Conservation (phyloP, 2,329 filamentous ascomycete species). For the Ceratocystiopsis brevicomis region DNA sequence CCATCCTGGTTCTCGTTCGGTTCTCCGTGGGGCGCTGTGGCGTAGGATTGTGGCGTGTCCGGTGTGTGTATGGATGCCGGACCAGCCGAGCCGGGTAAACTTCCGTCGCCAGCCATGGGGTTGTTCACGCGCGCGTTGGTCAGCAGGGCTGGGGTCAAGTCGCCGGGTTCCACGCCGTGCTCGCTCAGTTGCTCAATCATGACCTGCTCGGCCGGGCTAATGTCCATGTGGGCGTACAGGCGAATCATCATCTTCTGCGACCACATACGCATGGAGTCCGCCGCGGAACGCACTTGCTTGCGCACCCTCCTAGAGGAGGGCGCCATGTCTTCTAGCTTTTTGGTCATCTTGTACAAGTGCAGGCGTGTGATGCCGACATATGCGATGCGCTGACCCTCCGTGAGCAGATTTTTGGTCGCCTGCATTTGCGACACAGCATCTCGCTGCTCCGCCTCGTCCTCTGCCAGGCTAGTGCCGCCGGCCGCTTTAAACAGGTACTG, state of each 20-base stretch:
- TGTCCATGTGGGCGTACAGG: slow-evolving; percentile 91
- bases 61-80: background rate
- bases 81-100: background rate
- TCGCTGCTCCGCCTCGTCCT: slow-evolving; percentile 62
- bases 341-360: slow-evolving; percentile 59
- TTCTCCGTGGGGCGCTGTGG: background rate
- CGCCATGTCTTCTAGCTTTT: slow-evolving; percentile 44
- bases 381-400: slow-evolving; percentile 85
- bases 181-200: slow-evolving; percentile 97
- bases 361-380: slow-evolving; percentile 83
- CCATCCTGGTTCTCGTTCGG: background rate
- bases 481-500: slow-evolving; percentile 71
- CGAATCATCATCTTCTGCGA: slow-evolving; percentile 95
- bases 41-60: background rate
- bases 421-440: slow-evolving; percentile 83
- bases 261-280: slow-evolving; percentile 85
- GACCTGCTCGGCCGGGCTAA: slow-evolving; percentile 74
- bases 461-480: slow-evolving; percentile 34
- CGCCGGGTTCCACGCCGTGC: slow-evolving; percentile 70
- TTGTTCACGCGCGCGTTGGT: slow-evolving; percentile 86
- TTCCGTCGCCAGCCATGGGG: slow-evolving; percentile 46
- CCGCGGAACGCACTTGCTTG: slow-evolving; percentile 49
- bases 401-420: slow-evolving; percentile 85
- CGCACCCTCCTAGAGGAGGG: slow-evolving; percentile 38
- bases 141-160: slow-evolving; percentile 75